These are phyloP conservation scores for Starmerella riodocensis DNA, from an alignment of 805 yeast species.

Conservation along the genomic window DNA sequence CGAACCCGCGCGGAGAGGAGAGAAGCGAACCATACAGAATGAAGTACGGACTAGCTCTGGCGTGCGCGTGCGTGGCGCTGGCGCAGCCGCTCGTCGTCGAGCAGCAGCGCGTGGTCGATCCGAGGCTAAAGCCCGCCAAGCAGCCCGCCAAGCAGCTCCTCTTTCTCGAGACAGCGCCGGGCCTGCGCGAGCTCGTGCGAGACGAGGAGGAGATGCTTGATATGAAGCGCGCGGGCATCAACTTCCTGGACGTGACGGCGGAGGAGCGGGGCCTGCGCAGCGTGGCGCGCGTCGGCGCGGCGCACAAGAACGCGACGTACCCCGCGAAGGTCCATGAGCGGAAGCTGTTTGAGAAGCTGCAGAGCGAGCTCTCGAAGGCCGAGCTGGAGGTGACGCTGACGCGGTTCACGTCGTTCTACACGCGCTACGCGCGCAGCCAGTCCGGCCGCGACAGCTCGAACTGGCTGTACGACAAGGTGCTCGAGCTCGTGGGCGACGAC, in stretches of 20 bases:
- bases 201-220: conserved; percentile 35
- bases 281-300: background rate
- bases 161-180: conserved; percentile 17
- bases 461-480: conserved; percentile 48
- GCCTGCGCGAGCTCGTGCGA: conserved; percentile 23
- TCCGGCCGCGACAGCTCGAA: conserved; percentile 57
- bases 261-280: conserved; percentile 21
- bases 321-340: conserved; percentile 36
- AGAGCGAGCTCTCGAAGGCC: conserved; percentile 34
- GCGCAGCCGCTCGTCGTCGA: conserved; percentile 7
- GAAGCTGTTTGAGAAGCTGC: conserved; percentile 32
- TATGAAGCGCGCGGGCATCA: conserved; percentile 35
- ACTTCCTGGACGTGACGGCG: conserved; percentile 54
- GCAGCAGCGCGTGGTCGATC: conserved; percentile 1
- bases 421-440: conserved; percentile 63
- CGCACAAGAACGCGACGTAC: conserved; percentile 20
- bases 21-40: no score
- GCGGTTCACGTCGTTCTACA: conserved; percentile 52
- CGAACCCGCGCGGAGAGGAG: no score
- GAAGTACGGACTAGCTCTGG: no score
- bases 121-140: no score
- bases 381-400: conserved; percentile 43
- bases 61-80: background rate
- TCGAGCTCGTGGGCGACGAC: conserved; percentile 25
- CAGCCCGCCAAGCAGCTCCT: conserved; percentile 9